Evolutionary conservation across 2,329 filamentous ascomycete species (phyloP).

Genomic region (Aspergillus sergii): DNA sequence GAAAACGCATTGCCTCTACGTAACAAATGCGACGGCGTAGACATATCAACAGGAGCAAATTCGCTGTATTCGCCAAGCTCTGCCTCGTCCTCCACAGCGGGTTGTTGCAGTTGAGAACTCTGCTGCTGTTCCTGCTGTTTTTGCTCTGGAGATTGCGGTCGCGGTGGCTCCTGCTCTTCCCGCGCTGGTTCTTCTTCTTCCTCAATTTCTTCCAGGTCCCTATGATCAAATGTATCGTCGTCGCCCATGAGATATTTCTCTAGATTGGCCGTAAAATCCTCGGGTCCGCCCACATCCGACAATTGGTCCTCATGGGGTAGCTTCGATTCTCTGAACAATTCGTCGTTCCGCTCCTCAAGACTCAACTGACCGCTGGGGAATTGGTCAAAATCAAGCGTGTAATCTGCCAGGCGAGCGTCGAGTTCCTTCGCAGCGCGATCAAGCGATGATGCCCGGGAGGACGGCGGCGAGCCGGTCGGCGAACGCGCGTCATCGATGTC

Average conservation of each 20-base stretch:
- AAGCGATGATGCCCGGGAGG: conserved; percentile 24
- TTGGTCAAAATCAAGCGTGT: conserved; percentile 43
- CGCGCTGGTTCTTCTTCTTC: conserved; percentile 11
- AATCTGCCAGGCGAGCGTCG: conserved; percentile 44
- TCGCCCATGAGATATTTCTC: conserved; percentile 42
- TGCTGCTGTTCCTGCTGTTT: conserved; percentile 15
- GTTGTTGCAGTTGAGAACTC: conserved; percentile 26
- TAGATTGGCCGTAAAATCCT: conserved; percentile 47
- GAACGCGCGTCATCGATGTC: conserved; percentile 15
- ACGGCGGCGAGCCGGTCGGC: conserved; percentile 15
- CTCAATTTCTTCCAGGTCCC: conserved; percentile 13
- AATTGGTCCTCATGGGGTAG: conserved; percentile 31
- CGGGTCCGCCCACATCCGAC: conserved; percentile 44
- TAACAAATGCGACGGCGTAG: conserved; percentile 45
- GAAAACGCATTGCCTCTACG: conserved; percentile 29
- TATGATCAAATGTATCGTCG: conserved; percentile 22
- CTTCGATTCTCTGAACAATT: conserved; percentile 28
- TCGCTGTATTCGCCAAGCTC: conserved; percentile 44
- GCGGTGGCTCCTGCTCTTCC: conserved; percentile 12
- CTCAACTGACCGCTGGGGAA: conserved; percentile 33
- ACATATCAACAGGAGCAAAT: conserved; percentile 48
- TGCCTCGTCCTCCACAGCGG: conserved; percentile 32
- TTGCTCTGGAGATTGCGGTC: conserved; percentile 11
- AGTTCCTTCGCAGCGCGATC: conserved; percentile 35
- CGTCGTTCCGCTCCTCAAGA: conserved; percentile 20